Percentiles rank a stretch among this genome's conserved stretches.
These are phyloP conservation scores for Onygenales sp. DNA, from an alignment of 2,329 filamentous ascomycete genomes.

Conservation along the genomic window DNA sequence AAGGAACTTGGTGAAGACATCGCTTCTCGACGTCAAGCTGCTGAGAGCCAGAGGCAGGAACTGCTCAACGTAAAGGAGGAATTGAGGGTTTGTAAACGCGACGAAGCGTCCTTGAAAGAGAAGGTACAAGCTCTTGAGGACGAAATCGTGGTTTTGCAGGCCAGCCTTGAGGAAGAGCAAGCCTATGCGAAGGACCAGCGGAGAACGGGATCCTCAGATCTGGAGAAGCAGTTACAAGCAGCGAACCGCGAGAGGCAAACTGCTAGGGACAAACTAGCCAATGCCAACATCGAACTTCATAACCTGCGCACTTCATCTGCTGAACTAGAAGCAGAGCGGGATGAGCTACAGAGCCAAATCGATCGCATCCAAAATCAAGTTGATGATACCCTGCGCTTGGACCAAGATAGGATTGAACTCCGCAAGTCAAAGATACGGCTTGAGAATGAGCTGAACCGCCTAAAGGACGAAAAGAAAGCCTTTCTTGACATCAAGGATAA, in stretches of 20 bases:
- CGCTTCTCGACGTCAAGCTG: conserved; percentile 53
- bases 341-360: conserved; percentile 56
- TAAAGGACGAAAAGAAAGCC: conserved; percentile 54
- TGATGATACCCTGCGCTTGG: conserved; percentile 50
- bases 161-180: conserved; percentile 54
- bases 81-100: conserved; percentile 57
- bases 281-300: conserved; percentile 51
- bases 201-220: conserved; percentile 49
- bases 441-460: conserved; percentile 55
- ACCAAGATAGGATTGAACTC: conserved; percentile 60
- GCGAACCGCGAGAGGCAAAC: conserved; percentile 52
- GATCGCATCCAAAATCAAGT: conserved; percentile 46
- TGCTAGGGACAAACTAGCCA: conserved; percentile 54
- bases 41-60: conserved; percentile 58
- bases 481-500: conserved; percentile 48
- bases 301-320: conserved; percentile 47
- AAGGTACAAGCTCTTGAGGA: conserved; percentile 62
- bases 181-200: conserved; percentile 51
- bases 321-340: conserved; percentile 55
- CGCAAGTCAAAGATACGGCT: conserved; percentile 58
- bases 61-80: conserved; percentile 59
- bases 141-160: conserved; percentile 65
- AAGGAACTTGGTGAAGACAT: conserved; percentile 64
- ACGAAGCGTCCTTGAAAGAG: conserved; percentile 53
- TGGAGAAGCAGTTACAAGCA: conserved; percentile 48